Conservation (phyloP, 331 rosid genomes). For the Erythrophleum ivorense region DNA sequence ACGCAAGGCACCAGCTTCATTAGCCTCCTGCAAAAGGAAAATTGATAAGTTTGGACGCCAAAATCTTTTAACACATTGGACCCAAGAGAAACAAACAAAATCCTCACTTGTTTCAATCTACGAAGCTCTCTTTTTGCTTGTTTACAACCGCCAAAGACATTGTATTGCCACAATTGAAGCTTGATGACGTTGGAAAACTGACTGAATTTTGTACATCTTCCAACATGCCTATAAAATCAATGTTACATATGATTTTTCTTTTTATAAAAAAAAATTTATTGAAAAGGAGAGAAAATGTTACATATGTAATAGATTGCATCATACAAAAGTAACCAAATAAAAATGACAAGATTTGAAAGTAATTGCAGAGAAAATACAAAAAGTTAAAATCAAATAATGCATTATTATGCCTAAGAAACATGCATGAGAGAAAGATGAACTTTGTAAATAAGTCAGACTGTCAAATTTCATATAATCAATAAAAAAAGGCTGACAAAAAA, state of each 20-base stretch:
- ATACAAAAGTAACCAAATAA: conserved; percentile 24
- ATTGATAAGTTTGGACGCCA: conserved; percentile 8
- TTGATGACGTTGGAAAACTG: conserved; percentile 59
- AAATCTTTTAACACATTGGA: conserved; percentile 16
- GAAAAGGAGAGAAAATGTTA: no score
- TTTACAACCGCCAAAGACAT: conserved; percentile 86
- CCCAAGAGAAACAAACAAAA: background rate
- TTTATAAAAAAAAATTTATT: no score
- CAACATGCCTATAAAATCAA: conserved; percentile 68
- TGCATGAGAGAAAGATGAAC: background rate
- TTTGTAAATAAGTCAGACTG: no score
- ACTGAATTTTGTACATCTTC: conserved; percentile 84
- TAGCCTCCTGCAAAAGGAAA: conserved; percentile 78
- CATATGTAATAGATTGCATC: conserved; percentile 7
- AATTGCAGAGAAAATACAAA: conserved; percentile 10
- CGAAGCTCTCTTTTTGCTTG: conserved; percentile 85
- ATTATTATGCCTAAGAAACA: conserved; percentile 8
- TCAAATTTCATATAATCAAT: no score
- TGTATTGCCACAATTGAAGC: conserved; percentile 78
- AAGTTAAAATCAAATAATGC: conserved; percentile 12
- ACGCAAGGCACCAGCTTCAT: conserved; percentile 97
- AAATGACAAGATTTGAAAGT: conserved; percentile 27
- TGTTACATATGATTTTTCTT: conserved; percentile 20
- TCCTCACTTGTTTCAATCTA: conserved; percentile 69
- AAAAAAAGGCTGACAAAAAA: no score